phyloP scores from a whole-genome alignment of 257 asterid genomes.

The Ballota nigra region DNA sequence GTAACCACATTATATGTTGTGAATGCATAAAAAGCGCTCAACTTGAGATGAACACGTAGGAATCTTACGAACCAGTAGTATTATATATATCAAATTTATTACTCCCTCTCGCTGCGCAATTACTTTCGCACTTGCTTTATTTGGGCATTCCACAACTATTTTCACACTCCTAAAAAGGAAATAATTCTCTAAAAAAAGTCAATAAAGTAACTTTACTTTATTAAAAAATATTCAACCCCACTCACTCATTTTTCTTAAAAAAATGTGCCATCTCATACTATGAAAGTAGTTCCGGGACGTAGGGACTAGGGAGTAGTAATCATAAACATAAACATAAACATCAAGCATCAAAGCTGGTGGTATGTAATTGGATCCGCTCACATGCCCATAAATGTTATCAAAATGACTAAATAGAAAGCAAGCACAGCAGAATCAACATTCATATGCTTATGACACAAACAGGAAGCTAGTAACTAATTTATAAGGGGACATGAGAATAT shows the following conservation, averaged over 20 bases:
- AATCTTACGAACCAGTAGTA: background rate
- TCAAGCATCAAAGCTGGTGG: constrained; percentile 8
- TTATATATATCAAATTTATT: background rate
- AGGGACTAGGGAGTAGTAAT: no score
- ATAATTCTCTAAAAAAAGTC: no score
- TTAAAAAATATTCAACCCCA: no score
- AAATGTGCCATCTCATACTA: no score
- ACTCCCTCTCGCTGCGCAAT: no score
- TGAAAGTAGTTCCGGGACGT: no score
- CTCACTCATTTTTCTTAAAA: no score
- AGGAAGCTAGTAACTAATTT: background rate
- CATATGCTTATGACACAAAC: background rate
- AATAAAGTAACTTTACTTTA: no score
- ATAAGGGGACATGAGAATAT: constrained; percentile 2
- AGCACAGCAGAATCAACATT: background rate
- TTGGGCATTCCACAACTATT: no score
- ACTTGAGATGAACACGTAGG: background rate
- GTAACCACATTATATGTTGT: background rate
- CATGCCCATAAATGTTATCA: background rate
- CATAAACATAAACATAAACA: background rate
- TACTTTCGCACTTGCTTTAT: no score
- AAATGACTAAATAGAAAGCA: background rate
- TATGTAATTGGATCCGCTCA: background rate
- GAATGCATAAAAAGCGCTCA: background rate
- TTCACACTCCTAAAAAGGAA: no score